phyloP scores from a whole-genome alignment of 352 stramenopile species.

The Peronospora tabacina region DNA sequence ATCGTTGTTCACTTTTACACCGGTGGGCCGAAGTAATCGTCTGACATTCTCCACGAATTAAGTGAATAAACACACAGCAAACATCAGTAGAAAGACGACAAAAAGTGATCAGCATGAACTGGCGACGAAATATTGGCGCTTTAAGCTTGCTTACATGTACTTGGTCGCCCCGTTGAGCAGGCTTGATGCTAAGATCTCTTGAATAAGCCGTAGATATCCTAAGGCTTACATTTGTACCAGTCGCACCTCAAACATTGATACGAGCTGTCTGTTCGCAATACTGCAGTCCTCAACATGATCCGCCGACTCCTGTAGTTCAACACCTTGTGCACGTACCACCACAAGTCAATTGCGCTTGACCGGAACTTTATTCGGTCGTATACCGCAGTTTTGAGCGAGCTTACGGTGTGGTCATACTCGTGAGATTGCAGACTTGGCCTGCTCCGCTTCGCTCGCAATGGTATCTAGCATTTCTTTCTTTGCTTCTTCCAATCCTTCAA shows the following conservation, averaged over 20 bases:
- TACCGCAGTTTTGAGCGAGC: not conserved
- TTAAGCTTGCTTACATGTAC: too few relatives aligned
- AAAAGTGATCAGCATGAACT: too few relatives aligned
- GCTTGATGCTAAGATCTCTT: too few relatives aligned
- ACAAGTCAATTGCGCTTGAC: not conserved
- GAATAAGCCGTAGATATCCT: too few relatives aligned
- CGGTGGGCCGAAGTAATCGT: not conserved
- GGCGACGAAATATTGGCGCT: too few relatives aligned
- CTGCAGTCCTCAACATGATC: not conserved
- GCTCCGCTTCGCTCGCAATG: constrained; percentile 11
- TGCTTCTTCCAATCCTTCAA: constrained; percentile 22
- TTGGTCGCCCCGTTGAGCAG: too few relatives aligned
- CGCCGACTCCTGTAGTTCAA: constrained; percentile 15
- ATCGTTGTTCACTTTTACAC: constrained; percentile 4
- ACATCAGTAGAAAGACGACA: too few relatives aligned
- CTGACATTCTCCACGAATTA: not conserved
- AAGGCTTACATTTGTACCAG: too few relatives aligned
- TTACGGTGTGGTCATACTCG: not conserved
- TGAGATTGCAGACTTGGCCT: constrained; percentile 3
- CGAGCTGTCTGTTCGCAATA: too few relatives aligned
- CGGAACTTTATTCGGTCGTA: not conserved
- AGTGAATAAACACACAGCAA: not conserved
- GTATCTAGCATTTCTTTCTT: constrained; percentile 16
- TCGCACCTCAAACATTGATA: too few relatives aligned
- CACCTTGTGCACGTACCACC: constrained; percentile 4